Evolutionary conservation across 352 stramenopile species (phyloP), one percentile per base, ranked within the genome.

Genomic region (Phytophthora crassamura): DNA sequence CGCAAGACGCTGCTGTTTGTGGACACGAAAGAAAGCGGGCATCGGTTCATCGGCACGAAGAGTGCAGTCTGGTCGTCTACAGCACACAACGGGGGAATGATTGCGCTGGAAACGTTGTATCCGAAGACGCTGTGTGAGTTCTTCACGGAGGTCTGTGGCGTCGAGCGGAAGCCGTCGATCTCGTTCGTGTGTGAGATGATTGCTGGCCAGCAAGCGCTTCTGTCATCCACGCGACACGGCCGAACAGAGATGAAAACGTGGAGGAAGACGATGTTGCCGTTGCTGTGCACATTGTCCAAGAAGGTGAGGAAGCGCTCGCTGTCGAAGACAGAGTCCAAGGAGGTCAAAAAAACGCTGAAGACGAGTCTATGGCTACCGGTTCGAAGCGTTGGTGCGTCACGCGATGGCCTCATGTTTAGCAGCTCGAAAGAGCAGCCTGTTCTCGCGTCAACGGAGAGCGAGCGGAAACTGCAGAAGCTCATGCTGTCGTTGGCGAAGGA

Each of bases 81-180:
- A 5, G 43, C 60, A n/a, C 65, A 73, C 49, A 74, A 69, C 14
- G 67, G 64, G 34, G 36, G 61, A 5, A 48, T 87, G 14, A 32
- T 74, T 8, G 55, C 72, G 30, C 55, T 94, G 28, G 77, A 91
- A 15, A 56, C 63, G 4, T n/a, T 81, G 8, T 94, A 93, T 53
- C 59, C 82, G 7, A 84, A 76, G 36, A 43, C 59, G 8, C 65
- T 93, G 4, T 72, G 73, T 8, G 48, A 63, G 7, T 94, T 94
- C 43, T 94, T 94, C 63, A 78, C 70, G 6, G 73, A 86, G 0
- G 49, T 94, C 6, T 90, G 77, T 49, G 80, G 82, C 15, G 75
- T 94, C 12, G 63, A 79, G n/a, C 61, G 64, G n/a, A 90, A 89
- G 53, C 84, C 82, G 0, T 88, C 82, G 5, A 64, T 86, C 11